phyloP scores from a whole-genome alignment of 2,329 filamentous ascomycete species.

The Geosmithia putterillii region DNA sequence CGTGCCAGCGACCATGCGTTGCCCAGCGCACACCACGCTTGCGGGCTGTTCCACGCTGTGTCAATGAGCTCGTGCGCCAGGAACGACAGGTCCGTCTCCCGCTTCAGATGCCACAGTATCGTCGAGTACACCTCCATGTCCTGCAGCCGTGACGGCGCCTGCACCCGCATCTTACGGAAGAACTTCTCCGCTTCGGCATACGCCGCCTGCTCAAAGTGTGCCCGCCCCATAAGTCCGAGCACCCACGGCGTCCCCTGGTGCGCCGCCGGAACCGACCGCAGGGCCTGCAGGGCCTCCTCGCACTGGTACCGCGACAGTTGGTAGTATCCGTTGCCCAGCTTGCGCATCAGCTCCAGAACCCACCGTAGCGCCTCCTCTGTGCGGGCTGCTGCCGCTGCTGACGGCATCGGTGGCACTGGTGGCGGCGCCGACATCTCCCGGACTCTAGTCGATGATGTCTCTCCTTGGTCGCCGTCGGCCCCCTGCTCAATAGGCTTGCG shows the following conservation, averaged over 20 bases:
- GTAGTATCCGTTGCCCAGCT: constrained; percentile 70
- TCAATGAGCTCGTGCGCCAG: constrained; percentile 85
- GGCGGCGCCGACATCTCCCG: constrained; percentile 12
- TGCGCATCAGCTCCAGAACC: constrained; percentile 69
- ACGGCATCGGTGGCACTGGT: constrained; percentile 20
- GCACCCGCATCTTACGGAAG: constrained; percentile 66
- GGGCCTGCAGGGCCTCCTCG: constrained; percentile 61
- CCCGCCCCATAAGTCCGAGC: constrained; percentile 77
- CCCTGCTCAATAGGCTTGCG: constrained; percentile 62
- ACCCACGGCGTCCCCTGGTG: constrained; percentile 93
- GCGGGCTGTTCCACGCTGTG: constrained; percentile 74
- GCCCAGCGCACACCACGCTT: constrained; percentile 91
- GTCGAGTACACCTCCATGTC: constrained; percentile 99
- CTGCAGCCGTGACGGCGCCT: constrained; percentile 72
- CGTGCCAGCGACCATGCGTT: constrained; percentile 89
- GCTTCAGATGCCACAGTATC: constrained; percentile 95
- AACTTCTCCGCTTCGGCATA: constrained; percentile 80
- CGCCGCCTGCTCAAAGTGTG: constrained; percentile 79
- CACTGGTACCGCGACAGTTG: constrained; percentile 69
- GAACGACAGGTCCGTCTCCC: constrained; percentile 83
- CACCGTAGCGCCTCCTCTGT: constrained; percentile 65
- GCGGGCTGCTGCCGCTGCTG: constrained; percentile 44
- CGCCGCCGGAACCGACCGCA: constrained; percentile 54
- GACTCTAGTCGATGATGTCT: constrained; percentile 21
- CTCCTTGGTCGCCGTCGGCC: constrained; percentile 59